Conservation (phyloP, 2,329 filamentous ascomycete species). For the Exophiala calicioides region DNA sequence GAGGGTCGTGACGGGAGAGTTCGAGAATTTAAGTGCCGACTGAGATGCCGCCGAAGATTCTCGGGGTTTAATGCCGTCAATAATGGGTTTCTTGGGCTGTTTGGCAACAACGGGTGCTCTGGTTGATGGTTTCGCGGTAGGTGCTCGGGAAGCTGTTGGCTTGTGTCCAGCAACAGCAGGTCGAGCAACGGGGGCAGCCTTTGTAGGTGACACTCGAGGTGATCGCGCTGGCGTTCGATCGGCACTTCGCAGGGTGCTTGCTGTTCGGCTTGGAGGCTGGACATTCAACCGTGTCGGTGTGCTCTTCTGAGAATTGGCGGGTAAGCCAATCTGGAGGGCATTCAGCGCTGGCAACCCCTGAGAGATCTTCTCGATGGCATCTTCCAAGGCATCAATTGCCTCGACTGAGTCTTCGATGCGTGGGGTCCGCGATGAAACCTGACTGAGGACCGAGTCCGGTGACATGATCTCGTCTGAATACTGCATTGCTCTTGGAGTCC, state of each 20-base stretch:
- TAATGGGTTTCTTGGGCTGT: constrained; percentile 22
- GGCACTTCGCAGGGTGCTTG: constrained; percentile 19
- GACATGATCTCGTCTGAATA: constrained; percentile 5
- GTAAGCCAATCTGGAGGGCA: constrained; percentile 25
- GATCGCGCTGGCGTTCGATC: constrained; percentile 4
- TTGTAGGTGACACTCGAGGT: constrained; percentile 33
- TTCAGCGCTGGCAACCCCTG: constrained; percentile 38
- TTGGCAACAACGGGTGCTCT: constrained; percentile 16
- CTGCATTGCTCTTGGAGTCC: constrained; percentile 31
- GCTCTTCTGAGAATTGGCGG: constrained; percentile 22
- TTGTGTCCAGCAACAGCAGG: constrained; percentile 7
- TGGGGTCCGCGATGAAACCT: constrained; percentile 27
- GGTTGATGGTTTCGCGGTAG: constrained; percentile 16
- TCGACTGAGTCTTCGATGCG: constrained; percentile 50
- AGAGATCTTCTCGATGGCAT: constrained; percentile 52
- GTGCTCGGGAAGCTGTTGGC: constrained; percentile 6
- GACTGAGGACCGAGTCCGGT: constrained; percentile 27
- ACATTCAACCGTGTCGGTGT: constrained; percentile 8
- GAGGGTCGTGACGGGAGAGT: constrained; percentile 27
- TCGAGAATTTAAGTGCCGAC: constrained; percentile 27
- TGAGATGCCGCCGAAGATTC: constrained; percentile 14
- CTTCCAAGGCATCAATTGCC: constrained; percentile 54
- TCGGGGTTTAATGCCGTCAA: constrained; percentile 13
- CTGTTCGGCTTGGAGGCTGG: background rate
- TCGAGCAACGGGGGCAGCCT: constrained; percentile 15